Base-by-base conservation (phyloP, 257 asterid genomes). In the Hygrophila difformis region DNA sequence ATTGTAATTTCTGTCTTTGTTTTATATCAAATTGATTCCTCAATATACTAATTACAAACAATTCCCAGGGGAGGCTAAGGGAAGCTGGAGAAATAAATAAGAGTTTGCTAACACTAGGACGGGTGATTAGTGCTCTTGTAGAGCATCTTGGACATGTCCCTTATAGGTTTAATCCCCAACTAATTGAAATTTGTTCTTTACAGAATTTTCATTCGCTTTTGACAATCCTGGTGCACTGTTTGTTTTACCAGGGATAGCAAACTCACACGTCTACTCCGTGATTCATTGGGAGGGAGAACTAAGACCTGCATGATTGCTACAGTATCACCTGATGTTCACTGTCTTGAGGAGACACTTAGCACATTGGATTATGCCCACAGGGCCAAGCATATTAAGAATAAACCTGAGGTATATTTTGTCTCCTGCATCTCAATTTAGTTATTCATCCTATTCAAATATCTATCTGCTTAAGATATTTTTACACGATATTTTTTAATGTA, bases 81-180 rank as follows among this genome's bases (percentile, higher is more conserved):
- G 93, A 84, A 68, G 94, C 93, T 34, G 94, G 94, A 23, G 93
- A 84, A 65, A 84, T 84, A 47, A 84, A 84, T 65, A 84, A 84
- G 64, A 84, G 94, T 65, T 64, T 84, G 63, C 88, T 84, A 39
- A 80, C 94, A 24, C 71, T 84, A 55, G 94, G 93, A n/a, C 56
- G 93, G 53, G 94, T 84, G 35, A 84, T 84, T 31, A 83, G 63
- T 69, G 94, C 94, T 64, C 82, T 83, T n/a, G 92, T 83, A 33
- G 92, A 79, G 62, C 94, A 84, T 65, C 77, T 77, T 37, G 94
- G 83, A 38, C 94, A 84, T 62, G 49, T 84, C n/a, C 93, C 94
- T 5, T 80, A 84, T 51, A 80, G 93, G 94, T 84, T 45, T 14
- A 43, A 28, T 31, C 24, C n/a, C n/a, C n/a, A n/a, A n/a, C n/a